phyloP scores from a whole-genome alignment of 78 protist species.

The Speleostelium caveatum region DNA sequence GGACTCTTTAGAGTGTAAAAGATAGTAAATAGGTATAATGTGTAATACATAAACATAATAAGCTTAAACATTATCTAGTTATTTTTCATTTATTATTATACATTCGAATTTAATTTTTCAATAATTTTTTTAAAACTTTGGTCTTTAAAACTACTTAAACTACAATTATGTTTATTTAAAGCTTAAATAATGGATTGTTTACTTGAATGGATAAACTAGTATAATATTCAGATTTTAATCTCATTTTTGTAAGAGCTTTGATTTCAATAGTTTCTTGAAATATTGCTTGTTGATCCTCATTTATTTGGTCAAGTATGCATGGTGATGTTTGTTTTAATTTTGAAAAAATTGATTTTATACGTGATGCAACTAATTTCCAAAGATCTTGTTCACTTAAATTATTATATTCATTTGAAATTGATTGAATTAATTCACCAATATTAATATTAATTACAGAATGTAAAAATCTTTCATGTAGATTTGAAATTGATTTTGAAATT shows the following conservation, averaged over 20 bases:
- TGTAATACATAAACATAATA: too few species aligned
- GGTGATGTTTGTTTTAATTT: too few species aligned
- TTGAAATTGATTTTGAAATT: not conserved
- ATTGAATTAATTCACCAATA: conserved; percentile 1
- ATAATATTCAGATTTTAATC: not conserved
- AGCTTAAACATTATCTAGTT: too few species aligned
- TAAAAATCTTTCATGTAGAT: not conserved
- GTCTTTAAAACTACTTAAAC: not conserved
- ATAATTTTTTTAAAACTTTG: too few species aligned
- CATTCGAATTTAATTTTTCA: too few species aligned
- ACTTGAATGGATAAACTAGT: not conserved
- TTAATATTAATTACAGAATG: not conserved
- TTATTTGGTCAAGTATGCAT: not conserved
- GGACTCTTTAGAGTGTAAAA: too few species aligned
- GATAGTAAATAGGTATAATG: too few species aligned
- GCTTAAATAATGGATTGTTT: not conserved
- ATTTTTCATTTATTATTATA: too few species aligned
- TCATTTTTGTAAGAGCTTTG: conserved; percentile 3
- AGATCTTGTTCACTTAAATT: too few species aligned
- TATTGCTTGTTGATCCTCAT: not conserved
- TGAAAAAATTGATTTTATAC: too few species aligned
- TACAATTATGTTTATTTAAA: too few species aligned
- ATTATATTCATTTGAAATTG: not conserved
- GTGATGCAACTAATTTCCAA: too few species aligned
- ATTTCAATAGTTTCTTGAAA: not conserved